phyloP scores from a whole-genome alignment of 176 grass and related monocot genomes.

The Chrysopogon serrulatus region DNA sequence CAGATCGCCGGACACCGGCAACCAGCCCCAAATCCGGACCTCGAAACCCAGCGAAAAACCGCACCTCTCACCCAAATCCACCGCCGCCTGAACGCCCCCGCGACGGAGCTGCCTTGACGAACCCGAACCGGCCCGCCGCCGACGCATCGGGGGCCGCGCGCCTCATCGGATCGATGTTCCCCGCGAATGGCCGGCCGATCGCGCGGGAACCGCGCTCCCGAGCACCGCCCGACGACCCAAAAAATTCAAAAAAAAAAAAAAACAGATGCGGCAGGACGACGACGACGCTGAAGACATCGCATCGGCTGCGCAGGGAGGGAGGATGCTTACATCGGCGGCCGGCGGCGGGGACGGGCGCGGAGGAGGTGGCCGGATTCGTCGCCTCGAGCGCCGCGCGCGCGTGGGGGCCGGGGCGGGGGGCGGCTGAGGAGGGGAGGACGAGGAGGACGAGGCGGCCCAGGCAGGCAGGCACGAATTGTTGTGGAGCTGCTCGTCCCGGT shows the following conservation, averaged over 20 bases:
- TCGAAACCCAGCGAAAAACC: neutral
- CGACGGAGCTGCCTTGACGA: neutral
- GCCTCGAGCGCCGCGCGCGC: constrained; percentile 48
- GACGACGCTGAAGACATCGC: too few relatives aligned
- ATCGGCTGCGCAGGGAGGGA: too few relatives aligned
- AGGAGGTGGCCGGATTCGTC: constrained; percentile 21
- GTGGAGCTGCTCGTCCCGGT: neutral
- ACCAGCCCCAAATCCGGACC: neutral
- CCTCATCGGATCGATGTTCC: neutral
- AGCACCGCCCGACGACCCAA: neutral
- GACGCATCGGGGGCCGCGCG: constrained; percentile 7
- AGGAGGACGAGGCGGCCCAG: neutral
- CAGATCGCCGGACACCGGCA: constrained; percentile 6
- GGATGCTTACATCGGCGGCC: too few relatives aligned
- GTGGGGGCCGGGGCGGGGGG: neutral
- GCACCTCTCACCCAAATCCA: constrained; percentile 20
- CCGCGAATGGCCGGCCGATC: constrained; percentile 11
- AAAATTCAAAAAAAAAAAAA: constrained; percentile 24
- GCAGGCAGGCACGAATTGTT: neutral
- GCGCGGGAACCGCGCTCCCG: neutral
- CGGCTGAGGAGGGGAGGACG: neutral
- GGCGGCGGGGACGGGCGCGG: neutral
- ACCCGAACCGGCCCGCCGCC: neutral
- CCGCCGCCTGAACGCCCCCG: neutral
- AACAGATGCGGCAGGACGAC: too few relatives aligned